These are phyloP conservation scores for Arthroderma sp. DNA, from an alignment of 2,329 filamentous ascomycete genomes.

Conservation along the genomic window DNA sequence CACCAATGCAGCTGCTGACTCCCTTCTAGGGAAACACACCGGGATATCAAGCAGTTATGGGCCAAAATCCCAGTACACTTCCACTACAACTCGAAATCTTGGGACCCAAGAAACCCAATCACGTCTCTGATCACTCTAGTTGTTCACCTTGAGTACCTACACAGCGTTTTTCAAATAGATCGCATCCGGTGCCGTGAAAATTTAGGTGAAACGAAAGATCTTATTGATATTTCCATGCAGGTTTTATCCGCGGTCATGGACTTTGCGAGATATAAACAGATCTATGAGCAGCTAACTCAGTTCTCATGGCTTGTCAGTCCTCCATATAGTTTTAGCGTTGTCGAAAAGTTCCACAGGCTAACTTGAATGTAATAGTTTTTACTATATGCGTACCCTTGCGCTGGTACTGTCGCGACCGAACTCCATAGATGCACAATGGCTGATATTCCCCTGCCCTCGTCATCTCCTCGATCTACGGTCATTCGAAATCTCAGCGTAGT, in stretches of 20 bases:
- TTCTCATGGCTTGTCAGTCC: slow-evolving; percentile 14
- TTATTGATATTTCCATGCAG: slow-evolving; percentile 14
- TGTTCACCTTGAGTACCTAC: slow-evolving; percentile 13
- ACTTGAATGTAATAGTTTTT: slow-evolving; percentile 7
- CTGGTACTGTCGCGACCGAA: slow-evolving; percentile 14
- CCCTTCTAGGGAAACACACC: slow-evolving; percentile 8
- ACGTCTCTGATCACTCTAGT: slow-evolving; percentile 9
- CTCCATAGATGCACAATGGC: slow-evolving; percentile 13
- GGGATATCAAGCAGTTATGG: slow-evolving; percentile 12
- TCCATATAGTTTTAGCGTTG: neutral
- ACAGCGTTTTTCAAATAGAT: slow-evolving; percentile 14
- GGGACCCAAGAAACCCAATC: slow-evolving; percentile 6
- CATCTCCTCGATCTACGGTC: slow-evolving; percentile 13
- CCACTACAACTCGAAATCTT: slow-evolving; percentile 11
- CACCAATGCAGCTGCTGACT: neutral
- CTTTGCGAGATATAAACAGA: slow-evolving; percentile 10
- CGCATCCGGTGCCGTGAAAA: slow-evolving; percentile 14
- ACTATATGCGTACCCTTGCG: slow-evolving; percentile 13
- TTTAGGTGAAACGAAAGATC: slow-evolving; percentile 8
- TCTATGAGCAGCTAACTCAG: slow-evolving; percentile 6
- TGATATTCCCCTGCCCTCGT: slow-evolving; percentile 10
- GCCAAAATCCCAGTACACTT: slow-evolving; percentile 12
- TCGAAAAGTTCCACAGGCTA: neutral
- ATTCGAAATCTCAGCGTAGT: slow-evolving; percentile 15
- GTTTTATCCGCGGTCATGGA: slow-evolving; percentile 13